Evolutionary conservation across 306 rosid species (phyloP).

Genomic region (Ochetophila trinervis): DNA sequence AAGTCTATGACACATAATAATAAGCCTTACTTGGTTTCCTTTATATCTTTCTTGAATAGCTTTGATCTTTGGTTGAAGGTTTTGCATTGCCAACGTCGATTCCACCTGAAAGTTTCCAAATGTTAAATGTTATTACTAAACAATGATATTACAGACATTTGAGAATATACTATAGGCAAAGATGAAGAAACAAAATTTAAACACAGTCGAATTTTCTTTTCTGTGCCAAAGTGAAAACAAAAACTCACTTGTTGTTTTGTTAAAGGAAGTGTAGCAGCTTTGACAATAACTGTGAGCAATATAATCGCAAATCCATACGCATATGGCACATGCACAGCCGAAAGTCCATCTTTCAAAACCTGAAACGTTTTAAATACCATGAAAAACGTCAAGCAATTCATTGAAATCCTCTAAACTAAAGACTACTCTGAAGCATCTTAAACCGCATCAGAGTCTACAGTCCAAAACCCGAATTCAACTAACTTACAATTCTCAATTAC

Average conservation of each 20-base stretch:
- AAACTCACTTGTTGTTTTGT: constrained; percentile 88
- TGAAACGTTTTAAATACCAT: constrained; percentile 25
- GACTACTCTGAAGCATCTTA: neutral
- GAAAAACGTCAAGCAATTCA: neutral
- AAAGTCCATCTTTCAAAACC: constrained; percentile 81
- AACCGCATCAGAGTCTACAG: neutral
- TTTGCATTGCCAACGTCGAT: constrained; percentile 96
- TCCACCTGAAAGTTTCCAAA: constrained; percentile 60
- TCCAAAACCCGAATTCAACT: neutral
- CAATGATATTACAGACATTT: neutral
- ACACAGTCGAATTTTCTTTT: neutral
- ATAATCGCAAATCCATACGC: constrained; percentile 95
- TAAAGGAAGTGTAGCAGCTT: constrained; percentile 72
- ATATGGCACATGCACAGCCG: constrained; percentile 82
- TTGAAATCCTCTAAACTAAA: too few species aligned
- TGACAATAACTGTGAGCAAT: constrained; percentile 80
- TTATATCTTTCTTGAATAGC: constrained; percentile 97
- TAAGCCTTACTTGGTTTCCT: constrained; percentile 82
- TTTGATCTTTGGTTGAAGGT: constrained; percentile 94
- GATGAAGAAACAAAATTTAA: constrained; percentile 4
- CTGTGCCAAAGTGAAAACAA: constrained; percentile 6
- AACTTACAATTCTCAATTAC: neutral
- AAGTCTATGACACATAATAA: constrained; percentile 8
- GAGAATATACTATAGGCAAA: constrained; percentile 3
- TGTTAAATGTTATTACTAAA: neutral